Base-by-base conservation (phyloP, 768 basidiomycete genomes). In the Kwoniella dendrophila region DNA sequence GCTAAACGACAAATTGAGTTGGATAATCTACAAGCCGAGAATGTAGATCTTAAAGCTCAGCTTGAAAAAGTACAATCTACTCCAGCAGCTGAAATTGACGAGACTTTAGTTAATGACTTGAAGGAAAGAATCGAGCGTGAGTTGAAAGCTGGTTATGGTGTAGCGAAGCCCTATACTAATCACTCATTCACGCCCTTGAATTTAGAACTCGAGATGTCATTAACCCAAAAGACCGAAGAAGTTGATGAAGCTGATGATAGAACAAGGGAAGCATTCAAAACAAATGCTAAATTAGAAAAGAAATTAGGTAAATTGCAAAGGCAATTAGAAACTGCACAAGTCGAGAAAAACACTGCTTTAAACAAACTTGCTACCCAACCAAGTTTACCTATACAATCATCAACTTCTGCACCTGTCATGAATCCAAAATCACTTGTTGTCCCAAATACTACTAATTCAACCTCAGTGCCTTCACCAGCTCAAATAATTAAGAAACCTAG, bases 201-300 rank as follows among this genome's bases (percentile, higher is more conserved):
- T 16, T 43, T 58, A 72, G 73, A 73, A 52, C 68, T 75, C 27
- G 69, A 71, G 51, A 36, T 61, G 4, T 55, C 69, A 8, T 55
- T 71, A 18, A 68, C 60, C 4, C 55, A 63, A 34, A 73, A 73
- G 57, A 66, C 62, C 18, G 64, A 69, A 47, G 74, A 75, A 36
- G 69, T 75, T 20, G 74, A 75, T 62, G 69, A 69, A 49, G 74
- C 74, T 11, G 72, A 73, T 34, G 71, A 75, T 52, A 60, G 64
- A 44, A 71, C 71, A 22, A 59, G 70, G 24, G 72, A 74, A 47
- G 63, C 59, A 18, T 69, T 67, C 61, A 67, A 65, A 24, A 41
- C 62, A 22, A 74, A 74, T n/a, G 61, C 66, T 14, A 72, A 69
- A 45, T 54, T 75, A n/a, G 74, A 75, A 47, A 75, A 75, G 64